Evolutionary conservation across 108 stramenopile genomes (phyloP), one percentile per base, ranked within the genome.

Genomic region (Cyclotella cryptica): DNA sequence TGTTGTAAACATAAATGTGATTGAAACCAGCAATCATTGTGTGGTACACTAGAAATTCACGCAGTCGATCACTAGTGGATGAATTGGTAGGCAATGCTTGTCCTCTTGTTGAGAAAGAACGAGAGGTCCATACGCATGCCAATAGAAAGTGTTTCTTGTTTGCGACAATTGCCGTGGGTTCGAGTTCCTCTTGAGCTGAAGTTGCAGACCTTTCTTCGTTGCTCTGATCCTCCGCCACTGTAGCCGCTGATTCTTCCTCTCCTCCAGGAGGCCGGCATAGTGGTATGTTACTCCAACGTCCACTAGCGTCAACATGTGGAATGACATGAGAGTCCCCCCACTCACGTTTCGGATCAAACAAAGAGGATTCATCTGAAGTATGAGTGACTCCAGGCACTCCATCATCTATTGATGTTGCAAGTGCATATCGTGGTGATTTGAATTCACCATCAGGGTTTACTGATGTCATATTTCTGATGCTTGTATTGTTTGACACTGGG

Each of bases 11-110:
- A n/a, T n/a, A n/a, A n/a, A n/a, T n/a, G n/a, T n/a, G n/a, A n/a
- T n/a, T n/a, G n/a, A n/a, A 88, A 1, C 87, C 87, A 19, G 85
- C 90, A 54, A 89, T 74, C n/a, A 57, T 35, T 13, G 49, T 51
- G 46, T 91, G 85, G 59, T 85, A 91, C 3, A 74, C 65, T 3
- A 91, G 74, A 75, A 88, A 91, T 75, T 91, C 90, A 17, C 71
- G 64, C 7, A 91, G 67, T 22, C 90, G 77, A 18, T 63, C 61
- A 21, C 66, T 65, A 12, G 70, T 79, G 18, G 78, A 79, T 15
- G 78, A 72, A 58, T 81, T 81, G 41, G 81, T 69, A 54, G 77
- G 53, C 15, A 53, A 39, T 15, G 77, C 35, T 39, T 63, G 71
- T 13, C 86, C 84, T 22, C 88, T 29, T 85, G 84, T 69, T 55